Conservation (phyloP, 169 alveolate genomes). For the Theileria sp. region DNA sequence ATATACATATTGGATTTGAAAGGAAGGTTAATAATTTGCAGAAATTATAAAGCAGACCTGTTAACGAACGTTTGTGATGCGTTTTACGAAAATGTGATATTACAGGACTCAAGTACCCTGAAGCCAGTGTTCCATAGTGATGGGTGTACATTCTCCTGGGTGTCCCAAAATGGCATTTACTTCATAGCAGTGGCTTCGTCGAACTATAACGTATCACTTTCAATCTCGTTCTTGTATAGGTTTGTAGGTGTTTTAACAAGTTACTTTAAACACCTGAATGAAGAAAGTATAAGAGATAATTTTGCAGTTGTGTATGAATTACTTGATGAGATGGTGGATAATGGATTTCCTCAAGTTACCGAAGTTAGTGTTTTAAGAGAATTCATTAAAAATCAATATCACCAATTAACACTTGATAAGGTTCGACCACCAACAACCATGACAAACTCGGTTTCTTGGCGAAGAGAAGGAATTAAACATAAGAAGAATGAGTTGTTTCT, state of each 20-base stretch:
- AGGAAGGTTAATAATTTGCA: slow-evolving; percentile 86
- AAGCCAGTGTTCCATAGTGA: slow-evolving; percentile 93
- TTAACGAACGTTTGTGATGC: slow-evolving; percentile 74
- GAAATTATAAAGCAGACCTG: slow-evolving; percentile 87
- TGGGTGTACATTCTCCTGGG: slow-evolving; percentile 94
- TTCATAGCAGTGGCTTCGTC: slow-evolving; percentile 80
- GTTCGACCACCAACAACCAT: slow-evolving; percentile 89
- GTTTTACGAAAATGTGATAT: slow-evolving; percentile 89
- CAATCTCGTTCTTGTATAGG: slow-evolving; percentile 71
- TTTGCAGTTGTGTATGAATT: slow-evolving; percentile 98
- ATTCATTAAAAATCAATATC: slow-evolving; percentile 85
- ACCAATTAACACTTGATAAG: slow-evolving; percentile 74
- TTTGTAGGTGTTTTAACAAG: slow-evolving; percentile 85
- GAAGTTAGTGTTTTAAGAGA: slow-evolving; percentile 77
- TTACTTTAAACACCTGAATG: slow-evolving; percentile 95
- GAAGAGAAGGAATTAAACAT: slow-evolving; percentile 96
- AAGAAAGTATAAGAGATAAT: slow-evolving; percentile 98
- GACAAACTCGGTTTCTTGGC: slow-evolving; percentile 92
- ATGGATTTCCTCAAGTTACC: slow-evolving; percentile 98
- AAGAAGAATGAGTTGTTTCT: slow-evolving; percentile 97
- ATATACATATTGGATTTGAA: slow-evolving; percentile 89
- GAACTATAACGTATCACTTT: slow-evolving; percentile 73
- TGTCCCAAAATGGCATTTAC: slow-evolving; percentile 92
- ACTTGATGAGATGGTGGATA: slow-evolving; percentile 98
- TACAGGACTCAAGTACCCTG: slow-evolving; percentile 90